Conservation (phyloP, 352 stramenopile species). For the Globisporangium alternatum region DNA sequence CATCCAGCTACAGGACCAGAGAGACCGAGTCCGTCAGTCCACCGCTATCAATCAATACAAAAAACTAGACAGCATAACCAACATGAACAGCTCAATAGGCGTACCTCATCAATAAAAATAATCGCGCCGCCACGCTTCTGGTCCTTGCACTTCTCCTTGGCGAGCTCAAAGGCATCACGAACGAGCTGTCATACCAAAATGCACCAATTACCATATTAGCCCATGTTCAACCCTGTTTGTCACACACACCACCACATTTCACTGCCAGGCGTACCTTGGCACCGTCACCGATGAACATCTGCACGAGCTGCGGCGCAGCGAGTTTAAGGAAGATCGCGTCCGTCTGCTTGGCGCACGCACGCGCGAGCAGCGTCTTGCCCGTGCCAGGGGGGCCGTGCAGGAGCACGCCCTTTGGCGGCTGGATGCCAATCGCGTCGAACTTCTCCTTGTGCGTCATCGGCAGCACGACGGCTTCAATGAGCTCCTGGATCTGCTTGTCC, state of each 20-base stretch:
- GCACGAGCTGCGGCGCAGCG: constrained; percentile 96
- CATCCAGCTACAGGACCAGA: constrained; percentile 81
- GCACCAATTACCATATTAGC: background rate
- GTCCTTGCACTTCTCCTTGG: constrained; percentile 93
- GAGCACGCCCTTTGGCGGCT: constrained; percentile 96
- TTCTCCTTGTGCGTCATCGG: constrained; percentile 98
- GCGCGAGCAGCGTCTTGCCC: constrained; percentile 97
- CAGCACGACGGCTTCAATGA: constrained; percentile 97
- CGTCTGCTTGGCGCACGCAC: constrained; percentile 98
- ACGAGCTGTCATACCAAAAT: constrained; percentile 80
- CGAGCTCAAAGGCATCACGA: constrained; percentile 96
- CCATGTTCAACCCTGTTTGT: background rate
- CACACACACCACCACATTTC: background rate
- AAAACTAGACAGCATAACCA: background rate
- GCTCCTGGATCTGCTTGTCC: constrained; percentile 99
- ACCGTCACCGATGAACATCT: constrained; percentile 99
- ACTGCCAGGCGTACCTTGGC: constrained; percentile 59
- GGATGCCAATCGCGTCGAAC: constrained; percentile 97
- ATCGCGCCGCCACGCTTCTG: constrained; percentile 92
- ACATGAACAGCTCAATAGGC: background rate
- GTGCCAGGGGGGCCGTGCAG: constrained; percentile 96
- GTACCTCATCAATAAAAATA: constrained; percentile 99
- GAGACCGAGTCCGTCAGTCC: background rate
- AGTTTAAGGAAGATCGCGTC: constrained; percentile 99
- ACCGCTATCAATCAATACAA: background rate